These are phyloP conservation scores for Scalesia atractyloides DNA, from an alignment of 129 eudicot species.

Conservation along the genomic window DNA sequence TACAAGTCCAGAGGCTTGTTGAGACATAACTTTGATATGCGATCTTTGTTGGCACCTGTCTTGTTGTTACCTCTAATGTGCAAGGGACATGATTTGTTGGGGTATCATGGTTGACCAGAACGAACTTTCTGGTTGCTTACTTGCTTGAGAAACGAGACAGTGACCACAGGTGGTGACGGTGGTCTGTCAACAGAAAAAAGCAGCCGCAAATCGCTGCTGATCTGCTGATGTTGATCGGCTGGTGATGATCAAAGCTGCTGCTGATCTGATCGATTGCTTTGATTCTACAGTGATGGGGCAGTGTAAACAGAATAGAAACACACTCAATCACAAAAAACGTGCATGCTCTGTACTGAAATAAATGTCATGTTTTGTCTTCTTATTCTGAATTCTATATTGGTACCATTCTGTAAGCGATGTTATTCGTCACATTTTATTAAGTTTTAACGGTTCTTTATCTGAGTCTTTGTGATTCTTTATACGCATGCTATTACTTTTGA, in stretches of 20 bases:
- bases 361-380: neutral
- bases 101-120: too few relatives aligned
- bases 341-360: neutral
- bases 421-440: neutral
- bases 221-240: too few relatives aligned
- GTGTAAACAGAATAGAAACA: too few relatives aligned
- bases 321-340: too few relatives aligned
- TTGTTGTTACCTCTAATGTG: neutral
- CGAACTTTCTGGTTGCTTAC: too few relatives aligned
- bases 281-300: too few relatives aligned
- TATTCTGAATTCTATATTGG: neutral
- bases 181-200: too few relatives aligned
- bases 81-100: neutral
- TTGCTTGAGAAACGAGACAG: too few relatives aligned
- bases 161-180: too few relatives aligned
- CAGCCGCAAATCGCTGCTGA: too few relatives aligned
- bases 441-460: neutral
- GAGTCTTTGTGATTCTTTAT: neutral
- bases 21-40: neutral
- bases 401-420: neutral
- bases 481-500: slow-evolving; percentile 1
- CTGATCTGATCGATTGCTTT: too few relatives aligned
- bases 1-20: neutral
- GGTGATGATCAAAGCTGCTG: too few relatives aligned
- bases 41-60: slow-evolving; percentile 1